These are phyloP conservation scores for Lithocarpus polystachyus DNA, from an alignment of 306 rosid species.

Conservation along the genomic window DNA sequence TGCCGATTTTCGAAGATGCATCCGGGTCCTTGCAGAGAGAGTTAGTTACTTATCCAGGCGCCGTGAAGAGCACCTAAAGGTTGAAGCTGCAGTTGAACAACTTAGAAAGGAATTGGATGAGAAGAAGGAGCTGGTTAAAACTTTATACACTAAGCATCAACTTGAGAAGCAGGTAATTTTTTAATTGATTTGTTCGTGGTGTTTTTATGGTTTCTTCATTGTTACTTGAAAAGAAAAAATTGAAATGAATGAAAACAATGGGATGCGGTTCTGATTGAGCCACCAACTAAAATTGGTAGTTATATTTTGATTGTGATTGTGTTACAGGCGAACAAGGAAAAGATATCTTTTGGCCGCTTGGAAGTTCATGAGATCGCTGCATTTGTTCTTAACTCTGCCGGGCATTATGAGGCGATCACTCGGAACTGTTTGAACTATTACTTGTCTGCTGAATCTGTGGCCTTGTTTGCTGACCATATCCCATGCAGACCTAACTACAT, in stretches of 20 bases:
- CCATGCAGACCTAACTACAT: slow-evolving; percentile 80
- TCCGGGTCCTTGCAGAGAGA: slow-evolving; percentile 69
- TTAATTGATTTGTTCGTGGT: slow-evolving; percentile 4
- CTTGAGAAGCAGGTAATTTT: slow-evolving; percentile 83
- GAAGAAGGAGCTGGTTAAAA: slow-evolving; percentile 73
- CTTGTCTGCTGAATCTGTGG: slow-evolving; percentile 86
- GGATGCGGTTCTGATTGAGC: not conserved
- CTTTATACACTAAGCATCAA: slow-evolving; percentile 85
- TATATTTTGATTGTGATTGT: slow-evolving; percentile 24
- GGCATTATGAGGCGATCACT: slow-evolving; percentile 86
- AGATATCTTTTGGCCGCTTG: slow-evolving; percentile 76
- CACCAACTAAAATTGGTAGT: not conserved
- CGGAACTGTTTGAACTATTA: slow-evolving; percentile 77
- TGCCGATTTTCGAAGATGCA: slow-evolving; percentile 72
- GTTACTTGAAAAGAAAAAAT: not conserved
- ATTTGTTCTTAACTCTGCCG: slow-evolving; percentile 70
- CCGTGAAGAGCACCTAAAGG: slow-evolving; percentile 66
- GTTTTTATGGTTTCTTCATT: not conserved
- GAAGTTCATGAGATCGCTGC: slow-evolving; percentile 96
- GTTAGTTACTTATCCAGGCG: slow-evolving; percentile 72
- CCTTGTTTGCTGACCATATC: slow-evolving; percentile 77
- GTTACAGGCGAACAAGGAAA: slow-evolving; percentile 92
- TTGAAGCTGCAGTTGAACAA: slow-evolving; percentile 75
- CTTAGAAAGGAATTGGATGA: slow-evolving; percentile 84
- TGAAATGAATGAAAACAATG: not conserved